Percentiles rank a stretch among this genome's conserved stretches.
Conservation (phyloP, 176 grass and related monocot species). For the Lolium rigidum region DNA sequence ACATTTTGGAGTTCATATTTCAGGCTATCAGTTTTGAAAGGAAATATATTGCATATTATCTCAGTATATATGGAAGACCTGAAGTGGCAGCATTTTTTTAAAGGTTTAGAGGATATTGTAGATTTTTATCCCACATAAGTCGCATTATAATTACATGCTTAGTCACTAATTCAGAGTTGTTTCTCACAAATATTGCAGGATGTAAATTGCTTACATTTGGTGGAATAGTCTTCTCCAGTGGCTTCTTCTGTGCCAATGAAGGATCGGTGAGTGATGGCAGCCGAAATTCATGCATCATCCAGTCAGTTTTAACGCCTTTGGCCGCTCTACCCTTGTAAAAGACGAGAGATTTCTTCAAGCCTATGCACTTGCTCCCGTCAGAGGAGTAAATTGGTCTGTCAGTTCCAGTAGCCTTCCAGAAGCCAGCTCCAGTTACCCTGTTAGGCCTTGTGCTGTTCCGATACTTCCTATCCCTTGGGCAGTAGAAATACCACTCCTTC, state of each 20-base stretch:
- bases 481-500: constrained; percentile 99
- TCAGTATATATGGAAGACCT: neutral
- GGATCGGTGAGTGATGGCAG: constrained; percentile 74
- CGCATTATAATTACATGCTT: constrained; percentile 11
- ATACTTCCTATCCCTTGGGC: constrained; percentile 96
- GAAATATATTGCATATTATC: constrained; percentile 12
- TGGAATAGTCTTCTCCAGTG: constrained; percentile 85
- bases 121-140: constrained; percentile 3
- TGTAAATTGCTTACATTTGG: constrained; percentile 69
- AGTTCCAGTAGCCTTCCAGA: constrained; percentile 99
- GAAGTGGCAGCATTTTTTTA: neutral
- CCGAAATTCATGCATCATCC: constrained; percentile 99
- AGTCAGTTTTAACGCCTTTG: constrained; percentile 92
- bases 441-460: constrained; percentile 94
- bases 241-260: constrained; percentile 64
- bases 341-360: constrained; percentile 97
- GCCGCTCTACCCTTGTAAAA: constrained; percentile 98
- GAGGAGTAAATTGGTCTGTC: constrained; percentile 96
- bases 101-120: neutral
- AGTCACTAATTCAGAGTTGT: neutral
- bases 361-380: constrained; percentile 91
- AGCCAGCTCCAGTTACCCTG: constrained; percentile 89
- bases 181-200: constrained; percentile 28
- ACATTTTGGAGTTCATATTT: constrained; percentile 7
- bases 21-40: neutral